Conservation (phyloP, 768 basidiomycete genomes). For the Boletus insuetus region DNA sequence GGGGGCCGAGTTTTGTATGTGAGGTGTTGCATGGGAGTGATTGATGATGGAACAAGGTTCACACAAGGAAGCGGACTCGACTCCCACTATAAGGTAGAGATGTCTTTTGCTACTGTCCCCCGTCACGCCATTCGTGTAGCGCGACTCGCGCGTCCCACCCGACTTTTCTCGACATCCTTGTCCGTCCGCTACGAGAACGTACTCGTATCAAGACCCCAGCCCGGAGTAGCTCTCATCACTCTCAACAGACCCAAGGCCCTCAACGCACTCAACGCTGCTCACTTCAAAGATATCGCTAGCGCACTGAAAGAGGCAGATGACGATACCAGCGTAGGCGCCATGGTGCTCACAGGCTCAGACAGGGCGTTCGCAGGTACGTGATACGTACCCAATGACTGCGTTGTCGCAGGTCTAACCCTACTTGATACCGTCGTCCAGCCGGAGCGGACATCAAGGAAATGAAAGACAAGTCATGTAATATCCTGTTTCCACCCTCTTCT, state of each 20-base stretch:
- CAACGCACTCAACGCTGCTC: slow-evolving; percentile 80
- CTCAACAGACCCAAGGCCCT: slow-evolving; percentile 88
- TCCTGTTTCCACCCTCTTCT: background rate
- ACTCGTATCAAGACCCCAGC: slow-evolving; percentile 64
- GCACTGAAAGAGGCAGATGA: slow-evolving; percentile 69
- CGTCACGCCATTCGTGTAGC: slow-evolving; percentile 4
- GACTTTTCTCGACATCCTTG: slow-evolving; percentile 31
- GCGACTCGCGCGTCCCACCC: slow-evolving; percentile 4
- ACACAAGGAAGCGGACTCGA: no score
- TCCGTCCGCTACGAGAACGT: slow-evolving; percentile 57
- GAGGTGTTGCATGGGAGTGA: no score
- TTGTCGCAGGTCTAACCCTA: background rate
- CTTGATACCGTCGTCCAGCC: slow-evolving; percentile 43
- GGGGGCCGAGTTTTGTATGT: no score
- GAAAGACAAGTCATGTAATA: slow-evolving; percentile 92
- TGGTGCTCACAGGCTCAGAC: slow-evolving; percentile 91
- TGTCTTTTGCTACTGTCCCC: slow-evolving; percentile 15
- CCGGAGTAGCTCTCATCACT: slow-evolving; percentile 73
- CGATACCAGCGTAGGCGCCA: slow-evolving; percentile 72
- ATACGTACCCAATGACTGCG: background rate
- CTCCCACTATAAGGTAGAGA: background rate
- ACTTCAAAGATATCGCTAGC: slow-evolving; percentile 79
- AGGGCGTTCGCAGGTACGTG: slow-evolving; percentile 87
- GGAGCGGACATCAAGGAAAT: slow-evolving; percentile 99
- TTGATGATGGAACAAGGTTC: no score